phyloP scores from a whole-genome alignment of 306 rosid species.

The Medicago ruthenica region DNA sequence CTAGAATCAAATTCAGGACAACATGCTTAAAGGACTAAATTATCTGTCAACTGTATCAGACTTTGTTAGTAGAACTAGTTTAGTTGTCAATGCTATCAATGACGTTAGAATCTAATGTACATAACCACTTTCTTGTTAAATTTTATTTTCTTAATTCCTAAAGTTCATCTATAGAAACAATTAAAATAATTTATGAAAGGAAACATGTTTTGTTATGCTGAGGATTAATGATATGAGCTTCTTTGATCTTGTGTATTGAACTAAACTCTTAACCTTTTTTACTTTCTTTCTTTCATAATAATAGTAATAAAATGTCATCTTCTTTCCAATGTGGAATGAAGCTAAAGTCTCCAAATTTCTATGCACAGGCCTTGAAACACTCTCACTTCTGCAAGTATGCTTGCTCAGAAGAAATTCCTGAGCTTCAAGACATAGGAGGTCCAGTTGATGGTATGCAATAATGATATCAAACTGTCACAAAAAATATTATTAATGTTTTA shows the following conservation, averaged over 20 bases:
- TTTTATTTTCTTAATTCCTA: not conserved
- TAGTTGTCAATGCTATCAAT: too few species aligned
- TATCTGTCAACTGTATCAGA: too few species aligned
- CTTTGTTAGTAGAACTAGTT: too few species aligned
- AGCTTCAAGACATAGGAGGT: conserved; percentile 99
- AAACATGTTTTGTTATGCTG: not conserved
- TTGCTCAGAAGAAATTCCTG: conserved; percentile 97
- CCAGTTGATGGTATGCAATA: conserved; percentile 77
- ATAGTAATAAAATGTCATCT: not conserved
- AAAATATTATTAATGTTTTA: not conserved
- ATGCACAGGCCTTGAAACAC: conserved; percentile 76
- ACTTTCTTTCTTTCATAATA: not conserved
- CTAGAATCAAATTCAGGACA: too few species aligned
- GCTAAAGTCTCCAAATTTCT: conserved; percentile 11
- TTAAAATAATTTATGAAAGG: too few species aligned
- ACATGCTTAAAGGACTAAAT: too few species aligned
- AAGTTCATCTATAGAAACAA: not conserved
- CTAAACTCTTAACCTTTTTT: too few species aligned
- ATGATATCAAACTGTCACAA: not conserved
- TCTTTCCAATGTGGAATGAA: conserved; percentile 34
- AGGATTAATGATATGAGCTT: not conserved
- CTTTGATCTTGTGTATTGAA: not conserved
- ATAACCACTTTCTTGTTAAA: not conserved
- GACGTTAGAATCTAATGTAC: not conserved
- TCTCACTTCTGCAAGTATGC: conserved; percentile 96